Conservation (phyloP, 2,329 filamentous ascomycete species). For the Fusarium papillatum region DNA sequence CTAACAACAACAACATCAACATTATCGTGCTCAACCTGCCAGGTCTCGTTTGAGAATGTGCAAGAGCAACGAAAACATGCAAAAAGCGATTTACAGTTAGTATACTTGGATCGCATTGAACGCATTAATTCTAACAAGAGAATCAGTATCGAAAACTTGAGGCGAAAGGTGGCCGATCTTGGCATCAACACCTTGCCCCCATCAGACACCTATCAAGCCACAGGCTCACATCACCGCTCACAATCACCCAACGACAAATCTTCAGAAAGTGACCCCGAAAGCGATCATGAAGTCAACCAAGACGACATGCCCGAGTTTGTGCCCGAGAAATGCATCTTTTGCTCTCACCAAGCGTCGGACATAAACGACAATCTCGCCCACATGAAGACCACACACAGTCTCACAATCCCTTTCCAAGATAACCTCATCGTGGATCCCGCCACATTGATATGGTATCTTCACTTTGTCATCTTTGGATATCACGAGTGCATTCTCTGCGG, state of each 20-base stretch:
- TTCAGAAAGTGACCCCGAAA: neutral
- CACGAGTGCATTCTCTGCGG: conserved; percentile 66
- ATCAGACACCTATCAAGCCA: neutral
- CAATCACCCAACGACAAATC: neutral
- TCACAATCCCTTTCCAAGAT: conserved; percentile 56
- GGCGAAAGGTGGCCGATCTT: neutral
- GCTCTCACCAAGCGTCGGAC: neutral
- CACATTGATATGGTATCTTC: conserved; percentile 61
- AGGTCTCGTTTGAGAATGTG: neutral
- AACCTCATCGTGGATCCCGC: conserved; percentile 59
- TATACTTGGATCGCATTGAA: neutral
- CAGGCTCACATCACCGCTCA: neutral
- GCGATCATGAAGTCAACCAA: too few species aligned
- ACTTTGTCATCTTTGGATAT: conserved; percentile 61
- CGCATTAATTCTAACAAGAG: rapidly evolving
- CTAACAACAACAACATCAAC: neutral
- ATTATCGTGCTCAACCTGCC: conserved; percentile 2
- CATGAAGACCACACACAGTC: conserved; percentile 63
- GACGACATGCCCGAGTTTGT: neutral
- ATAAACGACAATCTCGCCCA: conserved; percentile 58
- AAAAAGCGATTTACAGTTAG: conserved; percentile 9
- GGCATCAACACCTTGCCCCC: neutral
- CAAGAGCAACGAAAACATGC: conserved; percentile 4
- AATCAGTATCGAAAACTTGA: neutral
- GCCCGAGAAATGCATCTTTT: conserved; percentile 10